phyloP scores from a whole-genome alignment of 495 filamentous ascomycete species.

The Tetracladium setigerum region DNA sequence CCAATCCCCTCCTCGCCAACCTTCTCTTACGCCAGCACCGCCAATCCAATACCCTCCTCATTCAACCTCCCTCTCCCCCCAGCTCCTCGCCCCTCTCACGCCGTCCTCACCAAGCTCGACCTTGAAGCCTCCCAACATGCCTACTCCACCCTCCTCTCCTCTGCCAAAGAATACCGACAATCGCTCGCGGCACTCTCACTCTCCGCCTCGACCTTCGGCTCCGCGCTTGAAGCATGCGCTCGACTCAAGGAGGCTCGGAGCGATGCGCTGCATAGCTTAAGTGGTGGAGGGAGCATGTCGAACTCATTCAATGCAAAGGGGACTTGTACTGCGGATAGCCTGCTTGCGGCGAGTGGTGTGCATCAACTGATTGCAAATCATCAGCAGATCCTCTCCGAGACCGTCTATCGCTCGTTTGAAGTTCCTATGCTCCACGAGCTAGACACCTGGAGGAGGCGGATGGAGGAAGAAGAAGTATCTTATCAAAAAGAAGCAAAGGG shows the following conservation, averaged over 20 bases:
- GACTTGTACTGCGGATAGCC: slow-evolving; percentile 49
- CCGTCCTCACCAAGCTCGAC: slow-evolving; percentile 52
- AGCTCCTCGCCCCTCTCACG: slow-evolving; percentile 43
- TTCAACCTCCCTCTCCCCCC: slow-evolving; percentile 48
- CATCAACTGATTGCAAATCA: slow-evolving; percentile 60
- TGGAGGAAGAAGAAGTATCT: slow-evolving; percentile 50
- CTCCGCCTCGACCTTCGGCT: slow-evolving; percentile 52
- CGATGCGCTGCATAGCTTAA: slow-evolving; percentile 27
- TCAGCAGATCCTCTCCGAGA: slow-evolving; percentile 55
- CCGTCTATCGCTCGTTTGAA: slow-evolving; percentile 57
- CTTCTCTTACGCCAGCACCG: slow-evolving; percentile 53
- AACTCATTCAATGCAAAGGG: slow-evolving; percentile 43
- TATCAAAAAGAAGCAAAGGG: slow-evolving; percentile 43
- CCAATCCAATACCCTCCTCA: slow-evolving; percentile 42
- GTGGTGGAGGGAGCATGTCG: slow-evolving; percentile 28
- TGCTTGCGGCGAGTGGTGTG: slow-evolving; percentile 51
- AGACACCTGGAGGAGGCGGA: slow-evolving; percentile 48
- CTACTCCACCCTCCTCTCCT: slow-evolving; percentile 50
- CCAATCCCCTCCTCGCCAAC: slow-evolving; percentile 51
- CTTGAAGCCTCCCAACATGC: slow-evolving; percentile 50
- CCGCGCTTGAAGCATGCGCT: slow-evolving; percentile 55
- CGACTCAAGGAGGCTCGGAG: slow-evolving; percentile 53
- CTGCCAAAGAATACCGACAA: slow-evolving; percentile 51
- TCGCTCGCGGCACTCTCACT: slow-evolving; percentile 48
- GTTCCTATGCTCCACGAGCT: slow-evolving; percentile 57